A percentile compares a stretch with the other conserved stretches of the same genome.
phyloP scores from a whole-genome alignment of 2,329 filamentous ascomycete genomes.

The Neofusicoccum ribis region DNA sequence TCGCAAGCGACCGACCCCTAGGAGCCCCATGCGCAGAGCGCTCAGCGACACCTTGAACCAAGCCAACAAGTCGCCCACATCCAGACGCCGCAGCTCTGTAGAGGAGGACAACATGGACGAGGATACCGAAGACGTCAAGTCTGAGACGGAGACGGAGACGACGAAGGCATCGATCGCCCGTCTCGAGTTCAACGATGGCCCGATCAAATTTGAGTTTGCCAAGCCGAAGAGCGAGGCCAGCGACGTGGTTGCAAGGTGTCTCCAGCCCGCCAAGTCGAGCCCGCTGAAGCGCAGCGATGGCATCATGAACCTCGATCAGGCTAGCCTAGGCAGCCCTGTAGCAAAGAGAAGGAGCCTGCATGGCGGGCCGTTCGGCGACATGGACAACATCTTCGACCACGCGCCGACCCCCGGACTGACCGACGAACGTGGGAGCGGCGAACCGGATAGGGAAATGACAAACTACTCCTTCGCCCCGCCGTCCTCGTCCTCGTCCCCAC shows the following conservation, averaged over 20 bases:
- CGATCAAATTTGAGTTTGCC: constrained; percentile 50
- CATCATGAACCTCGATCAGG: constrained; percentile 81
- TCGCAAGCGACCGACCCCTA: constrained; percentile 69
- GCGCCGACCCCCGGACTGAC: constrained; percentile 27
- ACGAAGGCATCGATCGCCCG: constrained; percentile 23
- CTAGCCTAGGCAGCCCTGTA: constrained; percentile 77
- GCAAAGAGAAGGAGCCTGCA: constrained; percentile 89
- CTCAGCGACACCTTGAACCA: constrained; percentile 70
- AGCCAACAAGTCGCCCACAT: constrained; percentile 64
- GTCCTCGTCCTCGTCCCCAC: constrained; percentile 30
- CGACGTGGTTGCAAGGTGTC: constrained; percentile 47
- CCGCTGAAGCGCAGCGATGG: constrained; percentile 91
- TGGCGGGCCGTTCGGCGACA: constrained; percentile 63
- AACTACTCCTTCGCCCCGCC: constrained; percentile 40
- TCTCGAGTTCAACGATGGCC: constrained; percentile 44
- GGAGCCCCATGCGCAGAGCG: constrained; percentile 78
- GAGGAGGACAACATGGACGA: constrained; percentile 44
- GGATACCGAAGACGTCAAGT: constrained; percentile 31
- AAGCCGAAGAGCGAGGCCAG: constrained; percentile 50
- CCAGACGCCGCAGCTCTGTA: constrained; percentile 48
- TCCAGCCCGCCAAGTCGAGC: constrained; percentile 64
- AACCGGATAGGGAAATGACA: constrained; percentile 31
- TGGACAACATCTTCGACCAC: constrained; percentile 74
- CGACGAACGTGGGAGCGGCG: constrained; percentile 24
- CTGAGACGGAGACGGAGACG: constrained; percentile 49